A percentile compares a stretch with the other conserved stretches of the same genome.
These are phyloP conservation scores for Globisporangium solare DNA, from an alignment of 352 stramenopile genomes.

Conservation along the genomic window DNA sequence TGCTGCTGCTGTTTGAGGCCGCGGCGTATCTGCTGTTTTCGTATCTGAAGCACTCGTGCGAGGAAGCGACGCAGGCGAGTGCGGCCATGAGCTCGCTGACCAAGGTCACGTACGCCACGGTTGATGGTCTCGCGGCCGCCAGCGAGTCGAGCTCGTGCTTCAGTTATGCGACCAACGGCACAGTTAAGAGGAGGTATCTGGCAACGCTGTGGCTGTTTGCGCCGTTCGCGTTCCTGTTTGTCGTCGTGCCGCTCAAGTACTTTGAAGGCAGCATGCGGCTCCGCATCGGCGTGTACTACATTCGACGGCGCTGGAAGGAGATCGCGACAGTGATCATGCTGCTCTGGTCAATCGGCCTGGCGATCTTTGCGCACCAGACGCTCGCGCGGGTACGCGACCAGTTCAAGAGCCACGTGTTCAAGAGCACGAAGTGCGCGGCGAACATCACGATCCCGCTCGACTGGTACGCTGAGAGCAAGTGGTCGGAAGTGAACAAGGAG, in stretches of 20 bases:
- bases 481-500: constrained; percentile 18
- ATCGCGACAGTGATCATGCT: constrained; percentile 62
- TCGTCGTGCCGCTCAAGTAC: constrained; percentile 60
- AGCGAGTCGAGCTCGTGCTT: constrained; percentile 19
- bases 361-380: constrained; percentile 61
- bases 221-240: constrained; percentile 54
- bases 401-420: constrained; percentile 31
- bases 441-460: constrained; percentile 31
- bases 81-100: background rate
- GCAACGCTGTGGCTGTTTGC: constrained; percentile 57
- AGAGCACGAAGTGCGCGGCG: constrained; percentile 36
- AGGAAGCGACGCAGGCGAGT: constrained; percentile 11
- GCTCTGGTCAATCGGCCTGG: constrained; percentile 55
- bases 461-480: constrained; percentile 48
- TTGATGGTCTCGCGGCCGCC: no score
- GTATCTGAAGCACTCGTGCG: constrained; percentile 31
- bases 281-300: constrained; percentile 68
- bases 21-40: constrained; percentile 51
- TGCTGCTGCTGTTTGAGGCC: constrained; percentile 52
- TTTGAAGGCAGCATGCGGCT: constrained; percentile 64
- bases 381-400: constrained; percentile 39
- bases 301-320: constrained; percentile 69
- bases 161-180: constrained; percentile 21
- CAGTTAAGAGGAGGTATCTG: constrained; percentile 27
- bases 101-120: constrained; percentile 1